Percentiles rank a stretch among this genome's conserved stretches.
These are phyloP conservation scores for Alloteropsis semialata DNA, from an alignment of 176 grass and related monocot species.

Conservation along the genomic window DNA sequence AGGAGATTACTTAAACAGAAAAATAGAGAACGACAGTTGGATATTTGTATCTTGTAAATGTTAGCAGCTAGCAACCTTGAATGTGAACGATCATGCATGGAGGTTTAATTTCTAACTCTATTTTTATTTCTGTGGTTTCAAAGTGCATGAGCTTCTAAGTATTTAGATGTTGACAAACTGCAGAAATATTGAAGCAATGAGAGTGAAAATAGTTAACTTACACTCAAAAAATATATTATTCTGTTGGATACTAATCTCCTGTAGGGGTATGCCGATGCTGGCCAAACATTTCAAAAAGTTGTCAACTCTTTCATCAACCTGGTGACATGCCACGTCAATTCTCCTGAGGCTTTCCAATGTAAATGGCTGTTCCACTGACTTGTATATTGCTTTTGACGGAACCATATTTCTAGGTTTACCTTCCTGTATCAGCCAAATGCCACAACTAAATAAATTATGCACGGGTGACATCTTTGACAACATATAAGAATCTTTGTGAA, in stretches of 20 bases:
- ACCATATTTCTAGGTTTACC: not conserved
- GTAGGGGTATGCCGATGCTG: not conserved
- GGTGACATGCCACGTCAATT: not conserved
- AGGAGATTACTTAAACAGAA: too few species aligned
- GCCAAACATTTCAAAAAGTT: not conserved
- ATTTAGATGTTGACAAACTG: too few species aligned
- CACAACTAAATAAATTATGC: not conserved
- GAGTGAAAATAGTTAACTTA: not conserved
- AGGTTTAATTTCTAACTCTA: too few species aligned
- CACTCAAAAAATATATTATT: not conserved
- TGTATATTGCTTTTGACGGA: not conserved
- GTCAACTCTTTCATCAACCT: not conserved
- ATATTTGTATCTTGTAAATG: too few species aligned
- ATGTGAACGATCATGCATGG: too few species aligned
- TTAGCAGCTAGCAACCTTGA: too few species aligned
- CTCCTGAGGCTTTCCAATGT: not conserved
- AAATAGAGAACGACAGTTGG: too few species aligned
- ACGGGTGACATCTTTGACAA: not conserved
- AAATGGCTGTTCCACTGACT: not conserved
- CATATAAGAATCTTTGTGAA: not conserved
- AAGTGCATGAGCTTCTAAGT: too few species aligned
- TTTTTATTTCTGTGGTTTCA: too few species aligned
- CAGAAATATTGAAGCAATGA: not conserved
- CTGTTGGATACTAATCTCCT: not conserved
- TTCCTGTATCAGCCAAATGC: not conserved